Evolutionary conservation across 805 yeast species (phyloP).

Genomic region (Starmerella apis): DNA sequence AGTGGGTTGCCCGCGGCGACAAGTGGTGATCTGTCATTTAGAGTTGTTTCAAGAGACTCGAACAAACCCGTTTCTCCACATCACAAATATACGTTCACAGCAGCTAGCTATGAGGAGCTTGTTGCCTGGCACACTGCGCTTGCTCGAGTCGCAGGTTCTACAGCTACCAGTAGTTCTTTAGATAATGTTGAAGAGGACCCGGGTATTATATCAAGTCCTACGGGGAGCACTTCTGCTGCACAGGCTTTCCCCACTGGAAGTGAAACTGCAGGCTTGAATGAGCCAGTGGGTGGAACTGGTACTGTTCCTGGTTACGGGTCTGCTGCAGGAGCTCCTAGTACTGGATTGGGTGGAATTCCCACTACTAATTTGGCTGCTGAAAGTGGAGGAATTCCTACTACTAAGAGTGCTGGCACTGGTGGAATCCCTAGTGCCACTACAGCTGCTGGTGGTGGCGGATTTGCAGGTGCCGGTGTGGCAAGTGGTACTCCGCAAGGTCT

Average conservation of each 20-base stretch:
- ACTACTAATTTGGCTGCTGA: too few relatives aligned
- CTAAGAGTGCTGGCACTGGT: background rate
- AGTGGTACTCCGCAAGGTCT: too few relatives aligned
- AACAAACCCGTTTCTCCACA: constrained; percentile 28
- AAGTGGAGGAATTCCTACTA: background rate
- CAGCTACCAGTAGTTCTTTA: background rate
- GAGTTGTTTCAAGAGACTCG: constrained; percentile 38
- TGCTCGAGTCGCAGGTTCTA: constrained; percentile 24
- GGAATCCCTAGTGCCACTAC: background rate
- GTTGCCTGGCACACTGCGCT: constrained; percentile 39
- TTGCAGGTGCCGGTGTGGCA: background rate
- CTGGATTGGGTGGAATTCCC: too few relatives aligned
- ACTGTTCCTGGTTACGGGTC: too few relatives aligned
- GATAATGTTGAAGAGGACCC: background rate
- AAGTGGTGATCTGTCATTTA: constrained; percentile 35
- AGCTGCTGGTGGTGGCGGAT: background rate
- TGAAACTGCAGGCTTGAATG: background rate
- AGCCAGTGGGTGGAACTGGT: too few relatives aligned
- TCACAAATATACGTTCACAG: constrained; percentile 36
- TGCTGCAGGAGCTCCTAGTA: too few relatives aligned
- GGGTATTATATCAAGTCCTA: background rate
- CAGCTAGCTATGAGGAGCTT: constrained; percentile 39
- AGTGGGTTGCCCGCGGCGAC: constrained; percentile 30
- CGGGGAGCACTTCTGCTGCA: too few relatives aligned
- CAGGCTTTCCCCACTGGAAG: background rate